Evolutionary conservation across 768 basidiomycete genomes (phyloP), one percentile per base, ranked within the genome.

Genomic region (Mycena sanguinolenta): DNA sequence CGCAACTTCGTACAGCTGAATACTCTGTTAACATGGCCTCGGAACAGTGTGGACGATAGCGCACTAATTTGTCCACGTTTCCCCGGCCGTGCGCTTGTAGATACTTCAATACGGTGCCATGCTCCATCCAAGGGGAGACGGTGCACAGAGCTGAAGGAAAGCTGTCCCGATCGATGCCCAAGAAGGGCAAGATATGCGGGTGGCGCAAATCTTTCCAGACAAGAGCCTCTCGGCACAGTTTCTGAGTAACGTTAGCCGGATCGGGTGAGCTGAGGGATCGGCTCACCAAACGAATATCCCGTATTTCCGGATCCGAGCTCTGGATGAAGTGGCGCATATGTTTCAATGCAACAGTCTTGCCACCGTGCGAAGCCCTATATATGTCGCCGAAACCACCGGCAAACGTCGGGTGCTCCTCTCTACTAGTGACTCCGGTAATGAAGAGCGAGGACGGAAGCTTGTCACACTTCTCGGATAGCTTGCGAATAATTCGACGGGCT

Each of bases 201-300:
- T 81, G 78, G n/a, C 71, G 73, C n/a, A 79, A 53, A 38, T 78
- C 73, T 59, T 75, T 71, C 80, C 79, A 81, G 27, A 77, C 66
- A 9, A 78, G 60, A 13, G 79, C 79, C 58, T 79, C 79, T n/a
- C 74, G 64, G 19, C 75, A 76, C 54, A 79, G 76, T 65, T 72
- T 72, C 79, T 79, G 44, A 36, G 30, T 7, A 36, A 12, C 30
- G 62, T n/a, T 21, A 32, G n/a, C 32, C n/a, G n/a, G 13, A 53
- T 8, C n/a, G n/a, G 13, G 58, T 8, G 39, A 12, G 19, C n/a
- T 23, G 32, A 21, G 16, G 28, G 19, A 36, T 17, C 9, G n/a
- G 13, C 34, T 21, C 21, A 67, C 65, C 21, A 67, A 34, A 53
- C 65, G 65, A 42, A 67, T 53, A 36, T 50, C 49, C 3, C 58